These are phyloP conservation scores for Oenanthe javanica DNA, from an alignment of 140 eudicot species.

Conservation along the genomic window DNA sequence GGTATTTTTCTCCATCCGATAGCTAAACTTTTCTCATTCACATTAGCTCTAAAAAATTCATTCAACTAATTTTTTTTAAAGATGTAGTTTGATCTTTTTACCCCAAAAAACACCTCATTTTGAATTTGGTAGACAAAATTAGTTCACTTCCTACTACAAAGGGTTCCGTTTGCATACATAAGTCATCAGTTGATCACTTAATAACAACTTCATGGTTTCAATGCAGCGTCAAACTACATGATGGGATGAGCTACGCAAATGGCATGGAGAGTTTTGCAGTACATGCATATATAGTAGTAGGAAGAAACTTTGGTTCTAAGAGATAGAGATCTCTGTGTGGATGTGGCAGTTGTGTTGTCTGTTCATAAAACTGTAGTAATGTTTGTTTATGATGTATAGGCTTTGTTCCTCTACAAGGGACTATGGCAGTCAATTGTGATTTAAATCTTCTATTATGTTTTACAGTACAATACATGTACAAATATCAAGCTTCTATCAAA, in stretches of 20 bases:
- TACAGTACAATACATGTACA: not conserved
- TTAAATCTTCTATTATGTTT: not conserved
- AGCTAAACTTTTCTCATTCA: not conserved
- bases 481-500: no score
- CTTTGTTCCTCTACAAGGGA: not conserved
- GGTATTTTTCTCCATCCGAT: slow-evolving; percentile 22
- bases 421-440: slow-evolving; percentile 1
- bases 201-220: not conserved
- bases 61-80: no score
- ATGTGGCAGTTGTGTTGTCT: slow-evolving; percentile 6
- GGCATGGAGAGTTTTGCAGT: not conserved
- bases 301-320: not conserved
- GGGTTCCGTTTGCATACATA: not conserved
- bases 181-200: not conserved
- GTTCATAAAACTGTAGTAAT: not conserved
- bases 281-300: not conserved
- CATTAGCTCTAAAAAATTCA: not conserved
- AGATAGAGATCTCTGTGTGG: not conserved
- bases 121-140: not conserved
- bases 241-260: not conserved
- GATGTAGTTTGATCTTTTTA: not conserved
- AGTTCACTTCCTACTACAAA: not conserved
- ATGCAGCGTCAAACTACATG: not conserved
- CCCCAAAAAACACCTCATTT: not conserved
- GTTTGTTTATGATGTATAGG: slow-evolving; percentile 1